A percentile compares a stretch with the other conserved stretches of the same genome.
Conservation (phyloP, 1,139 yeast genomes). For the Suhomyces panamericanus region DNA sequence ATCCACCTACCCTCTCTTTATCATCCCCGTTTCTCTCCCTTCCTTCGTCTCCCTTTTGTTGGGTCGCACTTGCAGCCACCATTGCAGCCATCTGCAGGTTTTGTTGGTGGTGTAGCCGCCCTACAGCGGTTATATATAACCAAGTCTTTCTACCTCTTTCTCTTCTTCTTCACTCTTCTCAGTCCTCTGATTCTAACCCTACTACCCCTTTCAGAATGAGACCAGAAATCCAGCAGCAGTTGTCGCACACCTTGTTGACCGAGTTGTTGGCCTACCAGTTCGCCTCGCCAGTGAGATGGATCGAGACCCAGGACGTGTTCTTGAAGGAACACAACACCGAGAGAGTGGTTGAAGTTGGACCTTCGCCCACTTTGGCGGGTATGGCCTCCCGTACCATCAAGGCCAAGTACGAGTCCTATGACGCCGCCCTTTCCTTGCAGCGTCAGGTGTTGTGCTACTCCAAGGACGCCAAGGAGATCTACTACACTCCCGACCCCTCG, state of each 20-base stretch:
- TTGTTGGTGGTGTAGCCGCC: constrained; percentile 5
- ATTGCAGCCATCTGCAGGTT: constrained; percentile 2
- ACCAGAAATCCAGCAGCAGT: constrained; percentile 97
- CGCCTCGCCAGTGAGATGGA: constrained; percentile 99
- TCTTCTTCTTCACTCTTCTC: neutral
- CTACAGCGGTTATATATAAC: neutral
- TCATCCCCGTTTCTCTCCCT: neutral
- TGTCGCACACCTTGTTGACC: constrained; percentile 90
- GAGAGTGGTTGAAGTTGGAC: constrained; percentile 97
- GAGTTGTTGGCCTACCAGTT: constrained; percentile 97
- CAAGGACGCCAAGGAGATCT: constrained; percentile 93
- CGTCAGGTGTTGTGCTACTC: constrained; percentile 96
- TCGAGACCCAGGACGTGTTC: constrained; percentile 97
- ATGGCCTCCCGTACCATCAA: constrained; percentile 97
- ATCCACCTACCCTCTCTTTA: too few species aligned
- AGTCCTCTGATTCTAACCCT: neutral
- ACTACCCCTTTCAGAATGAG: constrained; percentile 52
- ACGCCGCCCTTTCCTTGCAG: constrained; percentile 93
- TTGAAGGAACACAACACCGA: constrained; percentile 93
- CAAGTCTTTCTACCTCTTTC: neutral
- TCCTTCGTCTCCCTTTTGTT: constrained; percentile 2
- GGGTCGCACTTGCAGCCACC: constrained; percentile 9
- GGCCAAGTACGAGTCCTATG: constrained; percentile 95
- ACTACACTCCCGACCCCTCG: constrained; percentile 88
- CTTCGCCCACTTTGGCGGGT: constrained; percentile 97